Percentiles rank a stretch among this genome's conserved stretches.
Evolutionary conservation across 495 filamentous ascomycete species (phyloP).

Genomic region (Pyrenula massariospora): DNA sequence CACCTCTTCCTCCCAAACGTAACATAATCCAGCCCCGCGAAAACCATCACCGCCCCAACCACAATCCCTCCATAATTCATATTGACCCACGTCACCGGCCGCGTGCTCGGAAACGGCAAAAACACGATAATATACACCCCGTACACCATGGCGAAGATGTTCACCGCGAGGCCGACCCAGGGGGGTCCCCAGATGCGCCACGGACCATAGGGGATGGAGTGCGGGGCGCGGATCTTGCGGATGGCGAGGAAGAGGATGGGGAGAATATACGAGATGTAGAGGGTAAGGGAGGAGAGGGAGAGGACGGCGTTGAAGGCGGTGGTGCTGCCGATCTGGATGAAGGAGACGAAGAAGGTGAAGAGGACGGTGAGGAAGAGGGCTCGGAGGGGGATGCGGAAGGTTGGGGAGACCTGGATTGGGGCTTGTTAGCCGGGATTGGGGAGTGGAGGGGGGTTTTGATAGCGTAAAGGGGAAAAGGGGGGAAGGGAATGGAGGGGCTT

Average conservation of each 20-base stretch:
- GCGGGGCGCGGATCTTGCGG: slow-evolving; percentile 13
- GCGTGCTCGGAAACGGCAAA: slow-evolving; percentile 28
- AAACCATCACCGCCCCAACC: slow-evolving; percentile 24
- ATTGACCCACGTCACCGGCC: slow-evolving; percentile 26
- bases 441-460: too few relatives aligned
- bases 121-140: slow-evolving; percentile 29
- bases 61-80: slow-evolving; percentile 36
- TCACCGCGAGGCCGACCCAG: slow-evolving; percentile 23
- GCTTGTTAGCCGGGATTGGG: too few relatives aligned
- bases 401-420: slow-evolving; percentile 16
- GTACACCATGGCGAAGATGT: slow-evolving; percentile 29
- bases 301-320: slow-evolving; percentile 38
- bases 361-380: slow-evolving; percentile 29
- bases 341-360: slow-evolving; percentile 26
- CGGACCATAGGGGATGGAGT: slow-evolving; percentile 16
- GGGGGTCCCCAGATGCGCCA: slow-evolving; percentile 19
- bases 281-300: slow-evolving; percentile 30
- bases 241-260: slow-evolving; percentile 28
- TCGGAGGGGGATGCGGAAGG: slow-evolving; percentile 34
- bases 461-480: neutral
- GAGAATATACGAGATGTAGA: slow-evolving; percentile 41
- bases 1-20: slow-evolving; percentile 22
- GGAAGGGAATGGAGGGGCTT: slow-evolving; percentile 1
- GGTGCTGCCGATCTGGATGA: slow-evolving; percentile 37
- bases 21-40: slow-evolving; percentile 28